These are phyloP conservation scores for Yamadazyma ubonensis DNA, from an alignment of 805 yeast genomes.

Conservation along the genomic window DNA sequence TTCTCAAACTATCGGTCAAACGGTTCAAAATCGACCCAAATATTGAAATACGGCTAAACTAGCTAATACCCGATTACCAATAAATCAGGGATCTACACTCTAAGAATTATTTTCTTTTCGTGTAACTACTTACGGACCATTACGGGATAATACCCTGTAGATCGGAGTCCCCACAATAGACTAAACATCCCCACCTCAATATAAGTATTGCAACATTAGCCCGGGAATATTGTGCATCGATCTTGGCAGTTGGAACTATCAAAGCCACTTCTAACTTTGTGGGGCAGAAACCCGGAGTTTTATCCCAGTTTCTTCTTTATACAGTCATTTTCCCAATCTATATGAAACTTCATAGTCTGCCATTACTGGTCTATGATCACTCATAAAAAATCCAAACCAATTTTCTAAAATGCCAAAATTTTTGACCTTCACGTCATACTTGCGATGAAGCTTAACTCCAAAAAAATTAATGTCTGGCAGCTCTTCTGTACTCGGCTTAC, in stretches of 20 bases:
- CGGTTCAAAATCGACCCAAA: background rate
- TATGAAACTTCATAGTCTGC: slow-evolving; percentile 18
- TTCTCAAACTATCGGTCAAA: background rate
- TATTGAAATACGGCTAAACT: background rate
- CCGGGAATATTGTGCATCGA: too few species aligned
- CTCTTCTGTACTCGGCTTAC: slow-evolving; percentile 14
- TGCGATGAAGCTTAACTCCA: slow-evolving; percentile 15
- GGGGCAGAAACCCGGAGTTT: background rate
- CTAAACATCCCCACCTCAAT: too few species aligned
- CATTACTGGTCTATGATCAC: slow-evolving; percentile 43
- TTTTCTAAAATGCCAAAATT: slow-evolving; percentile 41
- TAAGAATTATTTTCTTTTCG: too few species aligned
- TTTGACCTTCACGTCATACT: slow-evolving; percentile 30
- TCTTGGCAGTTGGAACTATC: too few species aligned
- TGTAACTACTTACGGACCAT: too few species aligned
- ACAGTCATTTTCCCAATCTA: too few species aligned
- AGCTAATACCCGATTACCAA: background rate
- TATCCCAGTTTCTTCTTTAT: too few species aligned
- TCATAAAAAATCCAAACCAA: slow-evolving; percentile 31
- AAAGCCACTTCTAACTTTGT: too few species aligned
- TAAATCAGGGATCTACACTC: too few species aligned
- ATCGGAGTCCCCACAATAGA: too few species aligned
- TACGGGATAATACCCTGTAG: too few species aligned
- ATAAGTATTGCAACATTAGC: too few species aligned
- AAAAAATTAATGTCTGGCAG: slow-evolving; percentile 12